phyloP scores from a whole-genome alignment of 2,329 filamentous ascomycete genomes.

The Colletotrichum lupini region DNA sequence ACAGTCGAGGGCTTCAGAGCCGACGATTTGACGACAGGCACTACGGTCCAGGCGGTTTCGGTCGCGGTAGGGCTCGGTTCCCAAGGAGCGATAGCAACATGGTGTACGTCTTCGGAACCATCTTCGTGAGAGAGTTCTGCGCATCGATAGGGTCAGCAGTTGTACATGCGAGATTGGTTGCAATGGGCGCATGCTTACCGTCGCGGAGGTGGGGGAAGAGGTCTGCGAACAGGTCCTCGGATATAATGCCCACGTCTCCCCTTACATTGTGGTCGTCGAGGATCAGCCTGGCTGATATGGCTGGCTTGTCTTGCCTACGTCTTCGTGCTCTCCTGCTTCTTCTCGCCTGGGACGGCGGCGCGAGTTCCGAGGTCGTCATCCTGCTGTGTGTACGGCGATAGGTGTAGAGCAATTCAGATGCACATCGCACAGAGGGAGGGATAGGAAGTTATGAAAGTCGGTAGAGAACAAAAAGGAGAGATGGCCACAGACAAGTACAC shows the following conservation, averaged over 20 bases:
- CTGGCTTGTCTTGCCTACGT: constrained; percentile 75
- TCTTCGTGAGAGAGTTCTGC: constrained; percentile 29
- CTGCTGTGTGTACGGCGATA: constrained; percentile 9
- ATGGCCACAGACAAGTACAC: background rate
- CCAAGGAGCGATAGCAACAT: constrained; percentile 82
- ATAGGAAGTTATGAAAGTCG: background rate
- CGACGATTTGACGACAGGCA: constrained; percentile 76
- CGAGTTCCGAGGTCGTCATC: constrained; percentile 40
- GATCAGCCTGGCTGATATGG: constrained; percentile 82
- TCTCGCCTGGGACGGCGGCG: constrained; percentile 39
- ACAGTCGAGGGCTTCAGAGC: constrained; percentile 81
- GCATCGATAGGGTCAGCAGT: background rate
- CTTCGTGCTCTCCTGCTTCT: constrained; percentile 59
- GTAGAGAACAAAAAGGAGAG: background rate
- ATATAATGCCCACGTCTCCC: constrained; percentile 86
- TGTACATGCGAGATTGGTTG: background rate
- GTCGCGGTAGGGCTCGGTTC: constrained; percentile 67
- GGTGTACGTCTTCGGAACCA: constrained; percentile 56
- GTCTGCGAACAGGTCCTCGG: constrained; percentile 85
- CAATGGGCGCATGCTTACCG: constrained; percentile 53
- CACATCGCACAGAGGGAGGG: constrained; percentile 11
- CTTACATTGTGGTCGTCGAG: constrained; percentile 83
- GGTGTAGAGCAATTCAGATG: constrained; percentile 7
- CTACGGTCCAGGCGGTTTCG: constrained; percentile 83
- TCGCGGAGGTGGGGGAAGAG: constrained; percentile 75